These are phyloP conservation scores for Cyclostephanos invisitatus DNA, from an alignment of 108 stramenopile genomes.

Conservation along the genomic window DNA sequence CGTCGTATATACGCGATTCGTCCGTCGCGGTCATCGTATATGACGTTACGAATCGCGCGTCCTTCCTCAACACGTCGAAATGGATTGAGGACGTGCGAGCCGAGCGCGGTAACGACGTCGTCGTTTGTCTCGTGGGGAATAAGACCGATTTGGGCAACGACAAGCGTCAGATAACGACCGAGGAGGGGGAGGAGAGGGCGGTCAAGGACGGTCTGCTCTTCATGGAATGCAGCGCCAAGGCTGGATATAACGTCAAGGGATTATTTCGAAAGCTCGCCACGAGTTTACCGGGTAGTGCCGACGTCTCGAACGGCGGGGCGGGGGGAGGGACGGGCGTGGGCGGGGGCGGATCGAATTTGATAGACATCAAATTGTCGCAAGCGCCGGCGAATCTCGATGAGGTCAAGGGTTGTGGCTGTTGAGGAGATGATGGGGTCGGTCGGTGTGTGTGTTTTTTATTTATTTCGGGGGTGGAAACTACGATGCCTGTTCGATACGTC, in stretches of 20 bases:
- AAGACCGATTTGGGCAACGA: conserved; percentile 98
- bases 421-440: too few species aligned
- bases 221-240: conserved; percentile 99
- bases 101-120: conserved; percentile 97
- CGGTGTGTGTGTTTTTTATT: too few species aligned
- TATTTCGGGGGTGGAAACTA: too few species aligned
- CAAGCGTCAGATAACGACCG: conserved; percentile 93
- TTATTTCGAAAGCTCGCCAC: conserved; percentile 97
- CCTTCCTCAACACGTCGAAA: conserved; percentile 96
- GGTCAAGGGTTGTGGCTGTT: conserved; percentile 84
- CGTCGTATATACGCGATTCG: conserved; percentile 98
- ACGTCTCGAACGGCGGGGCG: conserved; percentile 53
- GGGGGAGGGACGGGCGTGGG: conserved; percentile 34
- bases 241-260: conserved; percentile 96
- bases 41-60: conserved; percentile 96
- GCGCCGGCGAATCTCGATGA: conserved; percentile 91
- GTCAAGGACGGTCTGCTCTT: conserved; percentile 93
- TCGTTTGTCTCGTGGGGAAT: conserved; percentile 98
- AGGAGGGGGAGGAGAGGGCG: conserved; percentile 97
- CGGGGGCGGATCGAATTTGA: conserved; percentile 71
- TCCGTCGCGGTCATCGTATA: conserved; percentile 98
- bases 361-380: conserved; percentile 93
- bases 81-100: conserved; percentile 99
- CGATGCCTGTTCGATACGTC: too few species aligned
- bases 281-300: conserved; percentile 91